These are phyloP conservation scores for Parietaria judaica DNA, from an alignment of 306 rosid species.

Conservation along the genomic window DNA sequence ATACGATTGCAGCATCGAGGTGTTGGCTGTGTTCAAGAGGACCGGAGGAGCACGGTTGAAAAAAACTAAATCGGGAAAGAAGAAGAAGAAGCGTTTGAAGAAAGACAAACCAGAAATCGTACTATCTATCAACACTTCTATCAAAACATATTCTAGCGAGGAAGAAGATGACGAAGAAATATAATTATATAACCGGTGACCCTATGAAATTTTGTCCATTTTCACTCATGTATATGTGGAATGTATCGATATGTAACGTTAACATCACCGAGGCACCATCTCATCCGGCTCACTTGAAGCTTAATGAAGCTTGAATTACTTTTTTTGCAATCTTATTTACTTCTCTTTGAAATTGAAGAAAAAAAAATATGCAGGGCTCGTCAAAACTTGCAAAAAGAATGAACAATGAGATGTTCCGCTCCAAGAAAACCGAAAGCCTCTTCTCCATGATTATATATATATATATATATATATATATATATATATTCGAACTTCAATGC, in stretches of 20 bases:
- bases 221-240: slow-evolving; percentile 24
- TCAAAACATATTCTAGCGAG: slow-evolving; percentile 1
- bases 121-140: neutral
- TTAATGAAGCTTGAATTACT: slow-evolving; percentile 27
- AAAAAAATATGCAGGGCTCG: slow-evolving; percentile 27
- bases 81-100: slow-evolving; percentile 53
- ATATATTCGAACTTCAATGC: slow-evolving; percentile 20
- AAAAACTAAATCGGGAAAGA: slow-evolving; percentile 59
- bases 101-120: slow-evolving; percentile 16
- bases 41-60: slow-evolving; percentile 29
- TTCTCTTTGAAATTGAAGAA: slow-evolving; percentile 28
- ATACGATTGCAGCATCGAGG: slow-evolving; percentile 61
- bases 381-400: slow-evolving; percentile 13
- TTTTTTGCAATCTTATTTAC: slow-evolving; percentile 19
- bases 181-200: no score
- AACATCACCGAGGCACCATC: slow-evolving; percentile 21
- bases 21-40: slow-evolving; percentile 77
- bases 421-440: slow-evolving; percentile 19
- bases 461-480: no score
- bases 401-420: slow-evolving; percentile 14
- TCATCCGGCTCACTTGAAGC: slow-evolving; percentile 22
- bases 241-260: slow-evolving; percentile 30
- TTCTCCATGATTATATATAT: slow-evolving; percentile 10
- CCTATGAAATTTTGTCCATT: slow-evolving; percentile 6
- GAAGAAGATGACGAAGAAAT: neutral